Evolutionary conservation across 2,329 filamentous ascomycete genomes (phyloP), one percentile per base, ranked within the genome.

Genomic region (Pseudocercospora macadamiae): DNA sequence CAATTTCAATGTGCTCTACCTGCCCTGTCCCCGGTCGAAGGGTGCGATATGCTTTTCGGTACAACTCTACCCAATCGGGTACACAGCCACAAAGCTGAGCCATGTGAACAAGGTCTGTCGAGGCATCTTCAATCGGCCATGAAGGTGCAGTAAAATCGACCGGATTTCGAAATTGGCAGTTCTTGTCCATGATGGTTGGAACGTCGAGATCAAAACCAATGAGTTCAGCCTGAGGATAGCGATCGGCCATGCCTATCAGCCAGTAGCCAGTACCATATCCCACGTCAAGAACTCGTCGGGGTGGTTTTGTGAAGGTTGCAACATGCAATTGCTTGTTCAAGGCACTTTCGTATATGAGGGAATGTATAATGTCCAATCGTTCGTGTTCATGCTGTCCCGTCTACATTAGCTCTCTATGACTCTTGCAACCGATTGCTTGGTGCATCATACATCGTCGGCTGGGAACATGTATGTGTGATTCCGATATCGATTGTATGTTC

Each of bases 201-300:
- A 66, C 64, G 58, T 62, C 63, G 36, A 66, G 54, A 52, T 72
- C 70, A 25, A 69, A 61, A 6, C 66, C 70, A 45, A 67, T 61
- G 47, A 71, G 56, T 57, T 70, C 44, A 4, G 59, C 51, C 8
- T 58, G 28, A 4, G 67, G 58, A 54, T 68, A 77, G 85, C 77
- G 79, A 83, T 89, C 87, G 63, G 89, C 89, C 76, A 96, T 89
- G 66, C 93, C 89, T 67, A 96, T 90, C 37, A 89, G 86, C 93
- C 93, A 97, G 61, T 96, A 93, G 36, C 91, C 92, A 1, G 91
- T 96, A 18, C 93, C 93, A 63, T 89, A 93, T 39, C 92, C 93
- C 54, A 96, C 70, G 67, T 86, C 85, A 55, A 87, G 77, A 61
- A 87, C 82, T 60, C 82, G 79, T 57, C 77, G 76, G 55, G 75